These are phyloP conservation scores for Thraustochytrium striatum DNA, from an alignment of 352 stramenopile genomes.

Conservation along the genomic window DNA sequence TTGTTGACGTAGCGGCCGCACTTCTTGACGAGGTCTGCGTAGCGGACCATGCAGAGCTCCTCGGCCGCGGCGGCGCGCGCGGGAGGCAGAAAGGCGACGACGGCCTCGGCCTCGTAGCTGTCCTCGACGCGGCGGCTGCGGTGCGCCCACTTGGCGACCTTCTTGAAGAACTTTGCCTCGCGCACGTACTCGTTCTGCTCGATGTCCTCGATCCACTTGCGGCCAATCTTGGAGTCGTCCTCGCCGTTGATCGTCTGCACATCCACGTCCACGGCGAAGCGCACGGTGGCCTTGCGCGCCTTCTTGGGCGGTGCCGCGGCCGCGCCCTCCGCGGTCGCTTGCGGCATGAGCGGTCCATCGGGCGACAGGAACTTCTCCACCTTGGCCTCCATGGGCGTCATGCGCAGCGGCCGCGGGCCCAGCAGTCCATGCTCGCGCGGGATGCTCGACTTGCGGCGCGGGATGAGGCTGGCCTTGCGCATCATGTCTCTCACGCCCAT, in stretches of 20 bases:
- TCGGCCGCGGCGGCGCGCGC: neutral
- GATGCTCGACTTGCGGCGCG: too few relatives aligned
- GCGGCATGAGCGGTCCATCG: too few relatives aligned
- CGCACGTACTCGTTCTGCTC: slow-evolving; percentile 5
- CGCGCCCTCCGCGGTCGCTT: too few relatives aligned
- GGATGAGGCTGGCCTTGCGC: too few relatives aligned
- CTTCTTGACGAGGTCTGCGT: slow-evolving; percentile 19
- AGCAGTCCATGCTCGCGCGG: too few relatives aligned
- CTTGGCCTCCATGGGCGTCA: too few relatives aligned
- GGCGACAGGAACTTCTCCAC: too few relatives aligned
- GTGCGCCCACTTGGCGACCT: neutral
- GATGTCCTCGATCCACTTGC: too few relatives aligned
- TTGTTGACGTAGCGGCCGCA: slow-evolving; percentile 9
- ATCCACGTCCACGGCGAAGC: slow-evolving; percentile 1
- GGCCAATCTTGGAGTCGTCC: neutral
- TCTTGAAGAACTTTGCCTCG: slow-evolving; percentile 37
- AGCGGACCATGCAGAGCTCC: neutral
- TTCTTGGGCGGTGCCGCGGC: neutral
- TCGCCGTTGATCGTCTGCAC: slow-evolving; percentile 7
- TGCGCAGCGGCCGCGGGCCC: too few relatives aligned
- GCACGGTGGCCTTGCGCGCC: slow-evolving; percentile 5
- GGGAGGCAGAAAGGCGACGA: slow-evolving; percentile 6
- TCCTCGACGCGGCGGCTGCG: neutral
- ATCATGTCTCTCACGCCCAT: too few relatives aligned
- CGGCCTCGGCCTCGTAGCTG: neutral